Base-by-base conservation (phyloP, 2,329 filamentous ascomycete species). In the Parascedosporium putredinis region DNA sequence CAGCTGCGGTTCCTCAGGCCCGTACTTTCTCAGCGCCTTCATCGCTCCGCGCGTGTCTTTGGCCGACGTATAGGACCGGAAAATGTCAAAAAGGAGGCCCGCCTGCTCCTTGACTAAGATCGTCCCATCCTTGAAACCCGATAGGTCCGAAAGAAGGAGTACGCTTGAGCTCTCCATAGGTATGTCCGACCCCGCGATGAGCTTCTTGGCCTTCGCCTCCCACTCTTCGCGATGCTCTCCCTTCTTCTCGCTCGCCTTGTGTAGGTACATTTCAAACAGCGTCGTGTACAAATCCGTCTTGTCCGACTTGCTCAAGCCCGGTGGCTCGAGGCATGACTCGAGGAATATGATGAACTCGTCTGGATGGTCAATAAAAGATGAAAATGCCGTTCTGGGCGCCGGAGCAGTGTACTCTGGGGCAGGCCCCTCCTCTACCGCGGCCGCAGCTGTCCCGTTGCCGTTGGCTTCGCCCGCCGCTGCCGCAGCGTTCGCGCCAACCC, bases 221-320 rank as follows among this genome's bases (percentile, higher is more conserved):
- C 93, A 98, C 55, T 84, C 78, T 57, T 85, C 78, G 55, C 84
- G 82, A 54, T 89, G 67, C 44, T 73, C 71, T 8, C 83, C 83
- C 59, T 83, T 86, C 59, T 84, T 84, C 51, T 83, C 79, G 52
- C 82, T 85, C 20, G 91, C 86, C 58, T 89, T 93, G 64, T 95
- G 86, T 7, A 98, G 72, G 61, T 97, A 98, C 86, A 98, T 97
- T 65, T 98, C 94, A 61, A 98, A 97, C 12, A 98, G 66, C 0
- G 94, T 96, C 0, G 91, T 97, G 60, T 93, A 93, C 14, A 98
- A 74, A 63, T 98, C 94, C 1, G 84, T 78, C 55, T 82, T 86
- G 61, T 96, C 86, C 7, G 81, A 76, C 31, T 86, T 74, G 18
- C 80, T 81, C n/a, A 95, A 66, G 20, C 78, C 75, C 18, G 81